A percentile compares a stretch with the other conserved stretches of the same genome.
phyloP scores from a whole-genome alignment of 495 filamentous ascomycete genomes.

The Hypoxylon lenormandii region DNA sequence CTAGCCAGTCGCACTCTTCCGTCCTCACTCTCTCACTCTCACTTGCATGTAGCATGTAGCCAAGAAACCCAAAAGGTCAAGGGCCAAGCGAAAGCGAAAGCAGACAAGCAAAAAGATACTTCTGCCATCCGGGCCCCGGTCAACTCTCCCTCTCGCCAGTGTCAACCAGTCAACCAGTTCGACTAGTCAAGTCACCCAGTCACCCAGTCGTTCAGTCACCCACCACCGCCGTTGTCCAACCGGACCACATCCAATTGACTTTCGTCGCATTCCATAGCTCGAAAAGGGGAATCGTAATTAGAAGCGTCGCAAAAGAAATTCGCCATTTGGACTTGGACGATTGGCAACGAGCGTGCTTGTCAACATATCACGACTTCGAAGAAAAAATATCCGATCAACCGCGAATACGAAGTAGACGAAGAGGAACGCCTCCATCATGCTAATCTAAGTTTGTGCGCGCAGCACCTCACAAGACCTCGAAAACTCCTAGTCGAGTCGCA shows the following conservation, averaged over 20 bases:
- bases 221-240: conserved; percentile 42
- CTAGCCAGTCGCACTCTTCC: no score
- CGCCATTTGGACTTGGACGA: conserved; percentile 24
- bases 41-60: no score
- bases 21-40: no score
- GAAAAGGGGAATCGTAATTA: conserved; percentile 28
- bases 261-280: conserved; percentile 42
- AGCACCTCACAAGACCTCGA: conserved; percentile 20
- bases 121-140: conserved; percentile 38
- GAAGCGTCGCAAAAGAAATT: conserved; percentile 22
- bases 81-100: not conserved
- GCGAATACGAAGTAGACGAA: conserved; percentile 28
- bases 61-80: not conserved
- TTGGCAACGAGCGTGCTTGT: conserved; percentile 25
- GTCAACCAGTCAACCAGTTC: conserved; percentile 40
- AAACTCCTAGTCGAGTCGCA: not conserved
- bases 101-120: conserved; percentile 44
- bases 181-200: no score
- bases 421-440: conserved; percentile 12
- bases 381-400: conserved; percentile 35
- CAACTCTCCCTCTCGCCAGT: conserved; percentile 38
- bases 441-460: conserved; percentile 22
- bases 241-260: conserved; percentile 46
- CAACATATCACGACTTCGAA: conserved; percentile 20
- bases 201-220: conserved; percentile 25